Percentiles rank a stretch among this genome's conserved stretches.
phyloP scores from a whole-genome alignment of 495 filamentous ascomycete species.

The Aspergillus nidulans region DNA sequence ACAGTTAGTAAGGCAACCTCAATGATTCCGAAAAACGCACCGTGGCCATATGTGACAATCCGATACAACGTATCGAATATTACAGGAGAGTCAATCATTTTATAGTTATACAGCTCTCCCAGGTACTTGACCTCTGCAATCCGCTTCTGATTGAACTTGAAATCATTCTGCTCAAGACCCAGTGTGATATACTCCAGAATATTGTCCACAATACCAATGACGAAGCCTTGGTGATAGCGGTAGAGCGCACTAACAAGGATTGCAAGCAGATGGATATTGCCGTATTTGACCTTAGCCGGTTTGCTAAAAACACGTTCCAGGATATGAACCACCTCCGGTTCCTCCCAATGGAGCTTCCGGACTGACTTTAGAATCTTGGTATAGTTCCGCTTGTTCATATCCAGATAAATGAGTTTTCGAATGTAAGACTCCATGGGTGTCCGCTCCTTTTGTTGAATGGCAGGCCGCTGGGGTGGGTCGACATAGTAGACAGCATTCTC shows the following conservation, averaged over 20 bases:
- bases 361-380: conserved; percentile 90
- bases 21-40: conserved; percentile 33
- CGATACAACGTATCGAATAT: conserved; percentile 95
- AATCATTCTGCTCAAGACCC: conserved; percentile 92
- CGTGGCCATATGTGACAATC: conserved; percentile 87
- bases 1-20: conserved; percentile 2
- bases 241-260: conserved; percentile 86
- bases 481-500: conserved; percentile 99
- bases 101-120: conserved; percentile 95
- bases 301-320: conserved; percentile 91
- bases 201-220: conserved; percentile 82
- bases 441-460: conserved; percentile 93
- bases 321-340: conserved; percentile 77
- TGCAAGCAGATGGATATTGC: conserved; percentile 91
- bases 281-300: conserved; percentile 94
- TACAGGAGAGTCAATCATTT: conserved; percentile 92
- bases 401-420: conserved; percentile 82
- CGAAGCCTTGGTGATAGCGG: conserved; percentile 87
- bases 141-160: conserved; percentile 94
- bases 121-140: conserved; percentile 96
- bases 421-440: conserved; percentile 91
- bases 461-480: conserved; percentile 86
- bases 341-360: conserved; percentile 95
- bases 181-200: conserved; percentile 82
- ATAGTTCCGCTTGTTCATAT: conserved; percentile 91